These are phyloP conservation scores for Apium graveolens DNA, from an alignment of 129 eudicot species.

Conservation along the genomic window DNA sequence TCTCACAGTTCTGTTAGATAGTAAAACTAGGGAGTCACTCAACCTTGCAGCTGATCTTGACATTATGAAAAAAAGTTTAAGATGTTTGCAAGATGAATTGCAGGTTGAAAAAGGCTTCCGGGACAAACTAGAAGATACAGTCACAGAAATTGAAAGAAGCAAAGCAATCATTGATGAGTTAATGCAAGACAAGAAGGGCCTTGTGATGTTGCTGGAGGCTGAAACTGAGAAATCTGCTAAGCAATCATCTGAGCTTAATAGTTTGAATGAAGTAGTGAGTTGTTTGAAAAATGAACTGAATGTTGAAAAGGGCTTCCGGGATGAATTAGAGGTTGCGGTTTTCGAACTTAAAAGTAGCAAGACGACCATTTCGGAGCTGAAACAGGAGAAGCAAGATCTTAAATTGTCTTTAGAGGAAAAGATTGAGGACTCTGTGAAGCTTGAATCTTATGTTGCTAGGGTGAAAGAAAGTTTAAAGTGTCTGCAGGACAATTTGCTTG, in stretches of 20 bases:
- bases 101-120: constrained; percentile 11
- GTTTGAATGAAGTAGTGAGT: constrained; percentile 8
- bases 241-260: constrained; percentile 1
- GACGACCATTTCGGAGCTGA: constrained; percentile 27
- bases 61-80: constrained; percentile 14
- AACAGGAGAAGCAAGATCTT: constrained; percentile 36
- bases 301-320: constrained; percentile 5
- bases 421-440: constrained; percentile 29
- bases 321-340: constrained; percentile 19
- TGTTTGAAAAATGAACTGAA: constrained; percentile 6
- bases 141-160: constrained; percentile 41
- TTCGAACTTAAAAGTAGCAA: constrained; percentile 25
- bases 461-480: constrained; percentile 36
- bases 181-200: constrained; percentile 41
- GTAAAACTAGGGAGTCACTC: constrained; percentile 24
- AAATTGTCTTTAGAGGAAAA: constrained; percentile 24
- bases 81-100: constrained; percentile 12
- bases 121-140: constrained; percentile 21
- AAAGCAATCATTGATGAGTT: constrained; percentile 37
- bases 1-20: neutral
- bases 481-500: constrained; percentile 37
- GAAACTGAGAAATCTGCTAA: constrained; percentile 26
- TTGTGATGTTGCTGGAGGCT: neutral
- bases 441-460: constrained; percentile 27
- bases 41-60: constrained; percentile 10